Conservation (phyloP, 345 rosid species). For the Gossypium australe region DNA sequence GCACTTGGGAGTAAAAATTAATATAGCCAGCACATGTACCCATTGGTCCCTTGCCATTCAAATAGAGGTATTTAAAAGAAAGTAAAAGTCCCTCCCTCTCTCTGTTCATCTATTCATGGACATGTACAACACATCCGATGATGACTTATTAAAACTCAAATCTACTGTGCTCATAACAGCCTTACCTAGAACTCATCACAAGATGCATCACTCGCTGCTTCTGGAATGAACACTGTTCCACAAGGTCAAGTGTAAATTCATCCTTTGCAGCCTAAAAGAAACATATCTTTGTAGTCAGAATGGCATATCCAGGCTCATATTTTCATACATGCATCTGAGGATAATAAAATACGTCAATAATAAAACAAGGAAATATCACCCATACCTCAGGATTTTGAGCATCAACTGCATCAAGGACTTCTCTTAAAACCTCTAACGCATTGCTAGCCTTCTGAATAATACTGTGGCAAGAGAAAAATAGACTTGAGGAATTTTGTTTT, state of each 20-base stretch:
- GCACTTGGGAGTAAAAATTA: neutral
- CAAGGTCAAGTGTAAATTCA: conserved; percentile 98
- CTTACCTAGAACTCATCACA: conserved; percentile 78
- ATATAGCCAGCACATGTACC: neutral
- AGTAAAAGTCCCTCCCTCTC: neutral
- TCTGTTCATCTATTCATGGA: neutral
- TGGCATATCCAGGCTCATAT: neutral
- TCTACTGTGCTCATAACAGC: neutral
- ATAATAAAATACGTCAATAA: neutral
- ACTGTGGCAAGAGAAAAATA: conserved; percentile 34
- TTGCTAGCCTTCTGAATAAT: conserved; percentile 84
- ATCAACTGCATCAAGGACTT: conserved; percentile 83
- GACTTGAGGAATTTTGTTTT: conserved; percentile 7
- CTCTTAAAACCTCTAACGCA: conserved; percentile 79
- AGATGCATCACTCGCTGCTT: conserved; percentile 94
- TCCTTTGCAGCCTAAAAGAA: conserved; percentile 69
- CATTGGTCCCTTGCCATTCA: neutral
- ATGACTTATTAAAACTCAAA: neutral
- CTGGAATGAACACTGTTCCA: conserved; percentile 97
- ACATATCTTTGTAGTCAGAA: conserved; percentile 6
- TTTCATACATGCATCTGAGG: conserved; percentile 7
- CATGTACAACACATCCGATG: neutral
- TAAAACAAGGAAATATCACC: conserved; percentile 1
- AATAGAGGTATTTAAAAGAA: neutral
- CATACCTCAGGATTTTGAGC: conserved; percentile 77